Conservation (phyloP, 306 rosid genomes). For the Geum urbanum region DNA sequence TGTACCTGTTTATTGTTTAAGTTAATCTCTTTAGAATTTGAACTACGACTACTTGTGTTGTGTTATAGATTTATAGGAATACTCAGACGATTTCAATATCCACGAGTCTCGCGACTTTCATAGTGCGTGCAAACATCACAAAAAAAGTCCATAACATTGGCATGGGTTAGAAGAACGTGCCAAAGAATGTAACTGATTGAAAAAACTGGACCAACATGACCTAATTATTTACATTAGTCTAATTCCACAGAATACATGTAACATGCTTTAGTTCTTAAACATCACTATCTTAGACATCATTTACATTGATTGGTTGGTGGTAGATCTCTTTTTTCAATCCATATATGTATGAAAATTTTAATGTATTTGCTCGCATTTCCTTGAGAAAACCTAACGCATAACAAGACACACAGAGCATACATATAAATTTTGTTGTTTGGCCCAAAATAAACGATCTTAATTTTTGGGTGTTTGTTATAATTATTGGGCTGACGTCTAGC, state of each 20-base stretch:
- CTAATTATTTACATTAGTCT: background rate
- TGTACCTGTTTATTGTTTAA: too few relatives aligned
- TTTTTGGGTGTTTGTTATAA: too few relatives aligned
- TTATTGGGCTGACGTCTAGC: too few relatives aligned
- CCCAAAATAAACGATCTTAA: too few relatives aligned
- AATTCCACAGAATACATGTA: background rate
- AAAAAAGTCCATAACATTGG: background rate
- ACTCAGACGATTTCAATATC: background rate
- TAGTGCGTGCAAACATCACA: background rate
- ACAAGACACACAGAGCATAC: background rate
- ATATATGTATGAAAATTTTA: background rate
- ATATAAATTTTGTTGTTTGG: background rate
- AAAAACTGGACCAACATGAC: background rate
- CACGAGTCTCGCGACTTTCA: background rate
- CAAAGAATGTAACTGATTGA: background rate
- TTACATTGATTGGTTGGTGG: conserved; percentile 10
- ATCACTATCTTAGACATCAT: conserved; percentile 25
- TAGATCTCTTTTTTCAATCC: background rate
- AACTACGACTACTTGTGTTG: too few relatives aligned
- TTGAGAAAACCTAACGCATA: conserved; percentile 10
- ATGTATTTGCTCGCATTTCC: conserved; percentile 27
- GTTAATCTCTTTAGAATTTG: too few relatives aligned
- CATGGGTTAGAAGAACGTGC: background rate
- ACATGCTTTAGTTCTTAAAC: background rate
- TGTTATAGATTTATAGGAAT: too few relatives aligned